Evolutionary conservation across 2,329 filamentous ascomycete genomes (phyloP), one percentile per base, ranked within the genome.

Genomic region (Fonsecaea erecta): DNA sequence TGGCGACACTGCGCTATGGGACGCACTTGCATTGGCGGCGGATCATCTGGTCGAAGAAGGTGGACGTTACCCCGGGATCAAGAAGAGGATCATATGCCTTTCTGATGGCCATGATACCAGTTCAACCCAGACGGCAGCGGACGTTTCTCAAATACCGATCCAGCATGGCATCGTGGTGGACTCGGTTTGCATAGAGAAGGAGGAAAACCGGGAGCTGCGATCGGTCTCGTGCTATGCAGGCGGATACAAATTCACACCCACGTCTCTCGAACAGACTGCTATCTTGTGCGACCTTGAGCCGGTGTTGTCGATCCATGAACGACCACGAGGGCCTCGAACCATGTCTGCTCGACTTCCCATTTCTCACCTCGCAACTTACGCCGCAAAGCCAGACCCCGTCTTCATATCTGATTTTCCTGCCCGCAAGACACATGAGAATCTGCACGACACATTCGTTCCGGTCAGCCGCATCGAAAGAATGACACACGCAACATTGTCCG

Each of bases 241-340:
- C 7, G 75, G 76, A 2, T 79, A 78, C 61, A 74, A 72, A 16
- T 79, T 79, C 68, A 68, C 74, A 5, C 77, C 77, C 0, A 67
- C 63, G 2, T 74, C 68, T 12, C 62, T 79, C 1, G 74, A 75
- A 48, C 73, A 76, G 43, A 77, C 77, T 0, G 71, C 77, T 68
- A 70, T 73, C 1, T 75, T 78, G 12, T 77, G 75, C 53, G 77
- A 79, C 65, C 63, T 78, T 58, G 77, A 79, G 56, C 75, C 76
- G 1, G 74, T 79, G 24, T 71, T 79, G 0, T 75, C 72, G 5
- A 65, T 73, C 6, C 65, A 72, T 6, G 76, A 79, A 63, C 74
- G 77, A 28, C 75, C 75, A n/a, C 57, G 69, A 11, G 60, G 46
- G 51, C 4, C 6, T 14, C 3, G 67, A 66, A 7, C 21, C 8